Evolutionary conservation across 495 filamentous ascomycete species (phyloP).

Genomic region (Xylaria telfairii): DNA sequence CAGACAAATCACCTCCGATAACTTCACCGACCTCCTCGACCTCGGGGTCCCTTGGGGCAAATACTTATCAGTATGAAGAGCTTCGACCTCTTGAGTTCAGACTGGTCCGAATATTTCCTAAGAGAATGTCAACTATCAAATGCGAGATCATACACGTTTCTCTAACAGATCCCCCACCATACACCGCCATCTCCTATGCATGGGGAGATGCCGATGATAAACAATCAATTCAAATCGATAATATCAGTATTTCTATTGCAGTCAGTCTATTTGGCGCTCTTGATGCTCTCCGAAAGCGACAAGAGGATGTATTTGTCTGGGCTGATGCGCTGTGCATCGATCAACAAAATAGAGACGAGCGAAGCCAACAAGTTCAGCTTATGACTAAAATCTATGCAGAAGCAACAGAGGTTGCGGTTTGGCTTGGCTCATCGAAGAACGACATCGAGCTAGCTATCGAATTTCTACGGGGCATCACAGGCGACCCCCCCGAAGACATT

Average conservation of each 20-base stretch:
- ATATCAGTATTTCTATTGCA: slow-evolving; percentile 24
- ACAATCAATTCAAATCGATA: background rate
- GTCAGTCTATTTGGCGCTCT: slow-evolving; percentile 31
- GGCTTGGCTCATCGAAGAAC: slow-evolving; percentile 41
- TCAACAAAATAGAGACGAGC: slow-evolving; percentile 31
- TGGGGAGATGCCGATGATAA: slow-evolving; percentile 8
- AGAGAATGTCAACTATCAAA: background rate
- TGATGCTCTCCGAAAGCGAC: slow-evolving; percentile 24
- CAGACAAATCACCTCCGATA: background rate
- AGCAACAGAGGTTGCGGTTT: slow-evolving; percentile 43
- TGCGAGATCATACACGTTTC: background rate
- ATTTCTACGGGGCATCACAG: background rate
- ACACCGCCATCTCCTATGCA: background rate
- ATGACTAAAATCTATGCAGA: slow-evolving; percentile 45
- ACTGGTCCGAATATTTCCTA: background rate
- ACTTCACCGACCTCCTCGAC: background rate
- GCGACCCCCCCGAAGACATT: background rate
- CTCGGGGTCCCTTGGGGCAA: background rate
- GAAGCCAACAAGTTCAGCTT: slow-evolving; percentile 30
- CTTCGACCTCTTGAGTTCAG: background rate
- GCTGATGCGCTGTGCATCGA: slow-evolving; percentile 44
- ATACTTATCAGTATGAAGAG: background rate
- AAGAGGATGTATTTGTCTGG: slow-evolving; percentile 17
- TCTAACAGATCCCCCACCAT: background rate
- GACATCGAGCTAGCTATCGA: slow-evolving; percentile 30